These are phyloP conservation scores for Phaeosphaeria sp. DNA, from an alignment of 2,329 filamentous ascomycete species.

Conservation along the genomic window DNA sequence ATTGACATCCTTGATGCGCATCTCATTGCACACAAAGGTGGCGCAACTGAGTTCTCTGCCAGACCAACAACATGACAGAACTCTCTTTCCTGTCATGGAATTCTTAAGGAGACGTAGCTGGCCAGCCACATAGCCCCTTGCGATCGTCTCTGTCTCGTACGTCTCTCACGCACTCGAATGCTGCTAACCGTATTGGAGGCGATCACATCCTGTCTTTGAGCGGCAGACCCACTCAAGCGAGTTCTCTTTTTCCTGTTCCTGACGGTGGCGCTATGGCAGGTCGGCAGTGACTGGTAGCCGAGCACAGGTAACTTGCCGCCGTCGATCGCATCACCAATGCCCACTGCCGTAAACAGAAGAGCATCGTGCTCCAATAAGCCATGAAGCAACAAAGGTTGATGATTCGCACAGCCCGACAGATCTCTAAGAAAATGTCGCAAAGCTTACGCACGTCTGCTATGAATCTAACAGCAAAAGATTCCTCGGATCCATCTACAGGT, in stretches of 20 bases:
- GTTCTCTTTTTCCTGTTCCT: constrained; percentile 19
- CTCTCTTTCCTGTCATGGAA: neutral
- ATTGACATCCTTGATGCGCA: constrained; percentile 13
- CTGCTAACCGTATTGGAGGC: constrained; percentile 9
- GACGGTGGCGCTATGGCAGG: constrained; percentile 19
- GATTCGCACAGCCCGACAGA: neutral
- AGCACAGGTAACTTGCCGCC: constrained; percentile 11
- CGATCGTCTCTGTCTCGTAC: neutral
- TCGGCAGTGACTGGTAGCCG: constrained; percentile 21
- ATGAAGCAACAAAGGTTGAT: neutral
- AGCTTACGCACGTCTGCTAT: neutral
- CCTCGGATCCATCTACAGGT: neutral
- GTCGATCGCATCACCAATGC: constrained; percentile 11
- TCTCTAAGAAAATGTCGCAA: neutral
- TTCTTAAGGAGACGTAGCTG: neutral
- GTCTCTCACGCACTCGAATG: constrained; percentile 7
- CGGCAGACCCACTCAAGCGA: constrained; percentile 17
- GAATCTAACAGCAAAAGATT: neutral
- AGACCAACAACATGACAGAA: neutral
- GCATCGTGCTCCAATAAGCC: neutral
- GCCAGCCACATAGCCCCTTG: neutral
- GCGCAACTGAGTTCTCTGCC: neutral
- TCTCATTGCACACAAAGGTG: neutral
- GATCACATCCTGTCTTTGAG: constrained; percentile 12
- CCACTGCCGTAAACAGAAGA: neutral